Evolutionary conservation across 352 stramenopile genomes (phyloP), one percentile per base, ranked within the genome.

Genomic region (Peronospora belbahrii): DNA sequence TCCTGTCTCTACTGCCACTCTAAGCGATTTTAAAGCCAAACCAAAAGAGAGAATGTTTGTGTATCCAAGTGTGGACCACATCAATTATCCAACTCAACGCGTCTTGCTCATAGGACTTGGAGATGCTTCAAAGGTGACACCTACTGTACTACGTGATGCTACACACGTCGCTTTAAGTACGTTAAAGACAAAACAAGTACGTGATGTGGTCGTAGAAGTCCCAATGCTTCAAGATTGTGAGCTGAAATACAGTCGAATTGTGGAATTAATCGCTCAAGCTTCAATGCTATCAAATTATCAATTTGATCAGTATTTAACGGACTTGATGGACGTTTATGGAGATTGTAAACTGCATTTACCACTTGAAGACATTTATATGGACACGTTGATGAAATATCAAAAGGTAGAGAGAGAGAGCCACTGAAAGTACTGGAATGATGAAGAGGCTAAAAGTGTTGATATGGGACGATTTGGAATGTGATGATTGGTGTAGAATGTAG

Each of bases 201-300:
- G 62, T 49, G 54, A 66, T 41, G 71, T 77, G 8, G 64, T 85
- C 15, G 27, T 85, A 45, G 64, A 86, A 24, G 60, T 85, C 39
- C 78, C 74, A 1, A 45, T 38, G 14, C 70, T 84, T 2, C 8
- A 55, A 18, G 45, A 31, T 0, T 56, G 59, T 9, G 48, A 57
- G 15, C 7, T 88, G 14, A 25, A 67, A 10, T 41, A 59, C 3
- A 19, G 20, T 13, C 78, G 70, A 17, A 63, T 90, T 22, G 75
- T 85, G 19, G 70, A 90, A 48, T 51, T 90, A 28, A 6, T 93
- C 30, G 68, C 74, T 24, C 76, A 91, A 51, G 70, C 81, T 2
- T 85, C 74, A 14, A 81, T 90, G 52, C 62, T 93, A 22, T 90
- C 78, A 33, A 93, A 90, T 62, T 93, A 93, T 56, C 76, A 87